These are phyloP conservation scores for Rhododendron ferrugineum DNA, from an alignment of 148 eudicot genomes.

Conservation along the genomic window DNA sequence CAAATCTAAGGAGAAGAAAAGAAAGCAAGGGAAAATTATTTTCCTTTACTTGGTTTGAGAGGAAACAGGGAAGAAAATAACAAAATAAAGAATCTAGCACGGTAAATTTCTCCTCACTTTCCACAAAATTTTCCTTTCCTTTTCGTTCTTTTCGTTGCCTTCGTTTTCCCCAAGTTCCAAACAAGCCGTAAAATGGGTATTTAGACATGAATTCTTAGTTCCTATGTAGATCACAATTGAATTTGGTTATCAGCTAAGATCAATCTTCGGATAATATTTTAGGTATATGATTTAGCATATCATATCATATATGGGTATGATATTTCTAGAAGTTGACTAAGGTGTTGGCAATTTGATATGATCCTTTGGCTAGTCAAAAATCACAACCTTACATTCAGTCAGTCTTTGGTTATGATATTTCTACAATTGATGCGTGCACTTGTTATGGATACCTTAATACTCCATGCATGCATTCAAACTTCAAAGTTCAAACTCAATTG, in stretches of 20 bases:
- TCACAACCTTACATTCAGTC: not conserved
- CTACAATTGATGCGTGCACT: not conserved
- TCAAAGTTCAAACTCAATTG: not conserved
- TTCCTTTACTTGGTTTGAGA: too few species aligned
- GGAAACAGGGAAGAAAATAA: too few species aligned
- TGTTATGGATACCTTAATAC: not conserved
- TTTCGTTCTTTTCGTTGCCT: too few species aligned
- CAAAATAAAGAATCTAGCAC: too few species aligned
- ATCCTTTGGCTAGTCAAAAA: conserved; percentile 4
- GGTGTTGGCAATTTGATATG: not conserved
- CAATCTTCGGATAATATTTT: not conserved
- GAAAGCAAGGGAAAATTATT: too few species aligned
- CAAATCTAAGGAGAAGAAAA: too few species aligned
- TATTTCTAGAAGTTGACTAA: not conserved
- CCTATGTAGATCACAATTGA: not conserved
- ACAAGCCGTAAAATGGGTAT: not conserved
- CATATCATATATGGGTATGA: not conserved
- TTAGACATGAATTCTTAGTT: not conserved
- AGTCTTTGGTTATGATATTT: not conserved
- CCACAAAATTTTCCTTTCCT: too few species aligned
- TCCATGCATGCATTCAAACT: not conserved
- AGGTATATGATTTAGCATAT: not conserved
- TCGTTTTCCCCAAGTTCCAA: too few species aligned
- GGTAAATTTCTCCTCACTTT: too few species aligned
- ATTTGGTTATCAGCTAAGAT: not conserved